phyloP scores from a whole-genome alignment of 768 basidiomycete species.

The Tulasnella sp. region DNA sequence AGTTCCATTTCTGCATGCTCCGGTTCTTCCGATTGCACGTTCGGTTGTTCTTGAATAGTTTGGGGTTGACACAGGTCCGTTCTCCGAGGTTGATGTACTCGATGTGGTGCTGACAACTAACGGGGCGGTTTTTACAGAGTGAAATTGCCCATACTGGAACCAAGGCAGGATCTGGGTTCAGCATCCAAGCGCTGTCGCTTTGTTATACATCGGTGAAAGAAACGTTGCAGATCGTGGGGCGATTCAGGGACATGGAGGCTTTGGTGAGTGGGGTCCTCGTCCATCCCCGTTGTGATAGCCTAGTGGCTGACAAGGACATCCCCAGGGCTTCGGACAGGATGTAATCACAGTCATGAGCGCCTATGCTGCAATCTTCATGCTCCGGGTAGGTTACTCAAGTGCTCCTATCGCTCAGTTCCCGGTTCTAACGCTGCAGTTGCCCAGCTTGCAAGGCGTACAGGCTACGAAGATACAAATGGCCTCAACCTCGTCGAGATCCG shows the following conservation, averaged over 20 bases:
- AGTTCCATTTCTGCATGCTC: constrained; percentile 69
- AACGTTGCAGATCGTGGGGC: constrained; percentile 62
- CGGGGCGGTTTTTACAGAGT: constrained; percentile 43
- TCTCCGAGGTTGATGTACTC: neutral
- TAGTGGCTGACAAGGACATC: constrained; percentile 8
- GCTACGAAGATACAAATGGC: neutral
- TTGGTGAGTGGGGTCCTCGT: constrained; percentile 44
- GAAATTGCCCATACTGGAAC: constrained; percentile 37
- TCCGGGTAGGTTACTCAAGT: constrained; percentile 45
- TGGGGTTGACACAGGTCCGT: constrained; percentile 53
- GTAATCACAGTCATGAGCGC: constrained; percentile 80
- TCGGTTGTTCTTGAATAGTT: constrained; percentile 74
- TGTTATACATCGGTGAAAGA: constrained; percentile 71
- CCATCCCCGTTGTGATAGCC: neutral
- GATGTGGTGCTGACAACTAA: constrained; percentile 30
- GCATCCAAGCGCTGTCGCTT: constrained; percentile 56
- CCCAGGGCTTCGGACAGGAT: constrained; percentile 81
- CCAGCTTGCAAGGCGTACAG: constrained; percentile 61
- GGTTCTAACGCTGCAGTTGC: constrained; percentile 9
- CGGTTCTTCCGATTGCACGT: constrained; percentile 71
- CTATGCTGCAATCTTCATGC: constrained; percentile 71
- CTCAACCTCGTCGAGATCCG: constrained; percentile 50
- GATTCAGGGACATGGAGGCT: constrained; percentile 65
- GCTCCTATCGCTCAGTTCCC: neutral
- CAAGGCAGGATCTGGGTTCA: constrained; percentile 26